phyloP scores from a whole-genome alignment of 345 rosid genomes.

The Eucalyptus viminalis region DNA sequence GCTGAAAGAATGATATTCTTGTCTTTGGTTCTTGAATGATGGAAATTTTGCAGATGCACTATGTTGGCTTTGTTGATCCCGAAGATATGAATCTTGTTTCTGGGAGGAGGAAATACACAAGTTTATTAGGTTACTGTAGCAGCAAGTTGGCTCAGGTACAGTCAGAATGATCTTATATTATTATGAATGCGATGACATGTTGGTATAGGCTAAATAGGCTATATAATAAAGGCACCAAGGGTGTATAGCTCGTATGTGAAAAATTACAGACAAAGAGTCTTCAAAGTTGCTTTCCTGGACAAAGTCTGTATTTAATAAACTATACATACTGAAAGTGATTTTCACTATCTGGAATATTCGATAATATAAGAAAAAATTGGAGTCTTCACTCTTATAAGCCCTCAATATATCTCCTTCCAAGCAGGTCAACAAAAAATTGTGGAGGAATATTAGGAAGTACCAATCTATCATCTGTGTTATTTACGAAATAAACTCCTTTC shows the following conservation, averaged over 20 bases:
- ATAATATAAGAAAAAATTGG: not conserved
- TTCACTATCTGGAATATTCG: not conserved
- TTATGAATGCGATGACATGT: not conserved
- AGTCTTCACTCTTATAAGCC: not conserved
- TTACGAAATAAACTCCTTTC: not conserved
- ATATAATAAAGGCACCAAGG: not conserved
- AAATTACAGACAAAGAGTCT: not conserved
- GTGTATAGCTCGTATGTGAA: not conserved
- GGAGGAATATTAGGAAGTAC: not conserved
- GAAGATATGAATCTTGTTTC: constrained; percentile 81
- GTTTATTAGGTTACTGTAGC: constrained; percentile 55
- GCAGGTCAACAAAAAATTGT: not conserved
- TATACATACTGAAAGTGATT: not conserved
- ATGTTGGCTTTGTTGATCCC: constrained; percentile 78
- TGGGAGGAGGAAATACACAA: constrained; percentile 69
- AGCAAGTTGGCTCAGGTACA: constrained; percentile 94
- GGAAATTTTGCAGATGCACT: constrained; percentile 55
- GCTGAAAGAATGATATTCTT: not conserved
- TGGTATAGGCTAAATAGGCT: not conserved
- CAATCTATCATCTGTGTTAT: not conserved
- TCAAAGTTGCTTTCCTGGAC: not conserved
- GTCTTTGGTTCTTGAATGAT: not conserved
- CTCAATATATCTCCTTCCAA: not conserved
- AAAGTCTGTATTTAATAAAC: not conserved
- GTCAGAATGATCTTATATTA: not conserved